These are phyloP conservation scores for Sporothrix pallida DNA, from an alignment of 2,329 filamentous ascomycete species.

Conservation along the genomic window DNA sequence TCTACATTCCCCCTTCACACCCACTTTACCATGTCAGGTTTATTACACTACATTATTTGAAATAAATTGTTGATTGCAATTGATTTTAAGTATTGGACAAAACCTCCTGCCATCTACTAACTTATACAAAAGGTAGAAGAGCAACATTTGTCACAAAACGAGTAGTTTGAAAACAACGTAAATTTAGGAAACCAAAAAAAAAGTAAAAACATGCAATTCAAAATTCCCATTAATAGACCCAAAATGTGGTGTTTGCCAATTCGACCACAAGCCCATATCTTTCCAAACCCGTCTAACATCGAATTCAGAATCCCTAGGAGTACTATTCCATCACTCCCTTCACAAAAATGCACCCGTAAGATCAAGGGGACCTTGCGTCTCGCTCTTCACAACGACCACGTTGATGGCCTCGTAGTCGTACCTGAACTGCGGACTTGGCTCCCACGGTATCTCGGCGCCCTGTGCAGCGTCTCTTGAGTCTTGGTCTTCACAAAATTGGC, in stretches of 20 bases:
- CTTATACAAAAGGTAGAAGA: too few species aligned
- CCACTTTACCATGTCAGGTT: too few species aligned
- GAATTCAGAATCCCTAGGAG: neutral
- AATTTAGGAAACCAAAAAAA: neutral
- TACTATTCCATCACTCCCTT: neutral
- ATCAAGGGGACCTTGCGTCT: slow-evolving; percentile 35
- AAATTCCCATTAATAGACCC: neutral
- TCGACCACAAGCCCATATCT: neutral
- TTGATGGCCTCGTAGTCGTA: slow-evolving; percentile 47
- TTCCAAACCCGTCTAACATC: neutral
- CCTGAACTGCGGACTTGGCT: slow-evolving; percentile 33
- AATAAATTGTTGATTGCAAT: too few species aligned
- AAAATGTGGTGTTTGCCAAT: neutral
- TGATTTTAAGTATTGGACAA: too few species aligned
- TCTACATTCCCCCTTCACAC: too few species aligned
- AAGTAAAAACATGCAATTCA: neutral
- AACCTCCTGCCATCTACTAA: too few species aligned
- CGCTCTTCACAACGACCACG: slow-evolving; percentile 45
- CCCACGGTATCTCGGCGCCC: slow-evolving; percentile 33
- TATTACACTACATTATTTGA: too few species aligned
- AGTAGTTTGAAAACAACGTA: too few species aligned
- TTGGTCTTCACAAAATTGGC: neutral
- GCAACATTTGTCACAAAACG: too few species aligned
- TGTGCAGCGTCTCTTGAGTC: too few species aligned
- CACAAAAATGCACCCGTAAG: slow-evolving; percentile 33